Evolutionary conservation across 306 rosid genomes (phyloP).

Genomic region (Pyrus communis): DNA sequence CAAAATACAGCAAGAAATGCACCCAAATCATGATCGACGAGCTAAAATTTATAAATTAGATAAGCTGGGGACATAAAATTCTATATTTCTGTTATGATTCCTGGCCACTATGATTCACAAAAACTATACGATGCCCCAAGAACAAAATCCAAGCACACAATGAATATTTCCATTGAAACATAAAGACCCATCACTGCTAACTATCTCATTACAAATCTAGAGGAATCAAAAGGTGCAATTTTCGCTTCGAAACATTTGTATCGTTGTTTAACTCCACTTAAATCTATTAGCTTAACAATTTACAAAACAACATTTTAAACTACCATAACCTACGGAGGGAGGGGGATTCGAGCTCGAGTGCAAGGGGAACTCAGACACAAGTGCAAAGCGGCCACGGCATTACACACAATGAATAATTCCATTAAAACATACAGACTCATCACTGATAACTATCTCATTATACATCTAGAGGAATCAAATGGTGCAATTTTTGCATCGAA

Average conservation of each 20-base stretch:
- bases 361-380: no score
- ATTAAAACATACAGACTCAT: background rate
- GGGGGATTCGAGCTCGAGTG: no score
- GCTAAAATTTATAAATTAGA: background rate
- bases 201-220: background rate
- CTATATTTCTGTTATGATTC: background rate
- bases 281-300: background rate
- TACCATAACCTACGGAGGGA: no score
- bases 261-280: background rate
- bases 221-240: background rate
- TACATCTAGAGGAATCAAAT: background rate
- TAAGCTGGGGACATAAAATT: background rate
- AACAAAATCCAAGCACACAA: background rate
- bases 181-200: no score
- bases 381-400: no score
- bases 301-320: background rate
- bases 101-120: background rate
- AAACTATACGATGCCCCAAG: background rate
- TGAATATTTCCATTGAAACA: background rate
- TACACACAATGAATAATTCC: background rate
- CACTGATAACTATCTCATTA: background rate
- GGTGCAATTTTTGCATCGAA: no score
- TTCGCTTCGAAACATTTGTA: background rate
- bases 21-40: no score
- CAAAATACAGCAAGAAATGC: background rate